Evolutionary conservation across 2,329 filamentous ascomycete species (phyloP), one percentile per base, ranked within the genome.

Genomic region (Trichoderma hamatum): DNA sequence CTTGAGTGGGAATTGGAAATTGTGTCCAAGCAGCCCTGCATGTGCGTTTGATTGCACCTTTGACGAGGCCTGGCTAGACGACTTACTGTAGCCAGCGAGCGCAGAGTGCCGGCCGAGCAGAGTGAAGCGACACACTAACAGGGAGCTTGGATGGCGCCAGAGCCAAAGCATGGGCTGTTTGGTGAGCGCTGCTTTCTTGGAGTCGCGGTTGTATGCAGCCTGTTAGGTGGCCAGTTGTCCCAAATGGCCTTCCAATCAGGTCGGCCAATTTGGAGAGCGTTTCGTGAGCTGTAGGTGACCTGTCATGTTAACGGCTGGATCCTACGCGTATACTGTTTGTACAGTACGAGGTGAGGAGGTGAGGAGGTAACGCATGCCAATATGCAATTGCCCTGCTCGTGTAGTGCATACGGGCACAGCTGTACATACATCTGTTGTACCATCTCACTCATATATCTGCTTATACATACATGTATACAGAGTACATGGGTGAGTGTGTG

Each of bases 221-320:
- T 36, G 7, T 3, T 51, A 13, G 24, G 56, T 43, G 56, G 24
- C 34, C 26, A n/a, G 56, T 7, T 43, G 34, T 24, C 56, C 30
- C 55, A 1, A 1, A 30, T 30, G 30, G 30, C 36, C 56, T 60
- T 14, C 21, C 56, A 60, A 36, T 60, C 56, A 39, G 56, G 16
- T n/a, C 46, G 7, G 46, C 39, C 56, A 60, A 60, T 60, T 60
- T n/a, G 21, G 24, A 43, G 56, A 60, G 34, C 11, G 56, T 60
- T 28, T 60, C 34, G 16, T 43, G 5, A 24, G n/a, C 24, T 60
- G 56, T 43, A 24, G 14, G 28, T 43, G 56, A 60, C 56, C 34
- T 60, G 56, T 46, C 59, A 49, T 28, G 28, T 49, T 49, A 32
- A 24, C 36, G 24, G 28, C 36, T 16, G 58, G 49, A 61, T 61